A percentile compares a stretch with the other conserved stretches of the same genome.
Evolutionary conservation across 2,329 filamentous ascomycete genomes (phyloP).

Genomic region (Elsinoe batatas): DNA sequence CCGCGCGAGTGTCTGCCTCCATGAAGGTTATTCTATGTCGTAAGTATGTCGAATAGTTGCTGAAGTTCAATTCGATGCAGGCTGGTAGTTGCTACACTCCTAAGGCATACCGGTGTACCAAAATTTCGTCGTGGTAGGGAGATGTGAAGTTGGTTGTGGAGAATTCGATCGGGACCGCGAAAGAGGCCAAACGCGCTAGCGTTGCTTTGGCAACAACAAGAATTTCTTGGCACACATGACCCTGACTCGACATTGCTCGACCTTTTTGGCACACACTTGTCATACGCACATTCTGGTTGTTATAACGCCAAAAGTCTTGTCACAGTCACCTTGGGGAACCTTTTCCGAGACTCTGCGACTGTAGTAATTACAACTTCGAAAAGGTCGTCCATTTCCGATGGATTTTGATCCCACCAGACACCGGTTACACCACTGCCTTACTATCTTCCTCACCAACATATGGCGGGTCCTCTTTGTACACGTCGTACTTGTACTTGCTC

Average conservation of each 20-base stretch:
- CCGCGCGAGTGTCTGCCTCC: constrained; percentile 4
- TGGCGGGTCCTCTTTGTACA: constrained; percentile 46
- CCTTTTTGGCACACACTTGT: neutral
- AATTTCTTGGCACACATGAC: constrained; percentile 7
- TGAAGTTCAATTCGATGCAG: constrained; percentile 10
- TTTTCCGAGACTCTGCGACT: too few relatives aligned
- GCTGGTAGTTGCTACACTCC: constrained; percentile 7
- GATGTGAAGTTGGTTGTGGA: neutral
- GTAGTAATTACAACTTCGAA: too few relatives aligned
- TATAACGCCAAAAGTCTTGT: too few relatives aligned
- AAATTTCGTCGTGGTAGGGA: constrained; percentile 1
- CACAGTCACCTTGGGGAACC: too few relatives aligned
- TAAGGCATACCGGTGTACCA: constrained; percentile 11
- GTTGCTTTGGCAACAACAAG: constrained; percentile 13
- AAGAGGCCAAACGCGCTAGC: constrained; percentile 10
- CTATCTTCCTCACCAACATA: constrained; percentile 18
- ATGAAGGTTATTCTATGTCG: constrained; percentile 8
- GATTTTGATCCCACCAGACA: too few relatives aligned
- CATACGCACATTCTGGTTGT: too few relatives aligned
- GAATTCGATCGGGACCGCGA: constrained; percentile 1
- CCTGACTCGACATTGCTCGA: constrained; percentile 13
- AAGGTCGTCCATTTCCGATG: too few relatives aligned
- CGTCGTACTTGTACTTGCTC: constrained; percentile 51
- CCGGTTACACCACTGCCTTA: too few relatives aligned
- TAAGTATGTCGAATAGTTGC: constrained; percentile 12